These are phyloP conservation scores for Mycena maculata DNA, from an alignment of 768 basidiomycete species.

Conservation along the genomic window DNA sequence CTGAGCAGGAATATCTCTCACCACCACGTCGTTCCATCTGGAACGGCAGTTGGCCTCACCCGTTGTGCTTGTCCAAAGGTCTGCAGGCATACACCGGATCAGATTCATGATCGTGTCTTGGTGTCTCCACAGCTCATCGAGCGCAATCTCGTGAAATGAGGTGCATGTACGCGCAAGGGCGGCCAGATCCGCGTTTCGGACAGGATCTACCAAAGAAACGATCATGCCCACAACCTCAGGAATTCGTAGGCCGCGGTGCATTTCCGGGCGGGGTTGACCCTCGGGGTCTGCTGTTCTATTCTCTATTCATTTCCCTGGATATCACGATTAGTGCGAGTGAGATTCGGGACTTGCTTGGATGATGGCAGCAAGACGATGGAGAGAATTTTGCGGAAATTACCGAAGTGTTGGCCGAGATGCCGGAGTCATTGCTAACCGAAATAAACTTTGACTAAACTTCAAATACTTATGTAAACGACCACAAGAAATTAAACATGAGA, in stretches of 20 bases:
- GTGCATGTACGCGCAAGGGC: background rate
- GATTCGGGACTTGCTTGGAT: too few species aligned
- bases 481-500: too few species aligned
- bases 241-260: background rate
- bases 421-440: too few species aligned
- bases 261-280: background rate
- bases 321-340: too few species aligned
- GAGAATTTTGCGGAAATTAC: too few species aligned
- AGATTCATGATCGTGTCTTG: slow-evolving; percentile 2
- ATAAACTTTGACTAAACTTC: too few species aligned
- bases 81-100: background rate
- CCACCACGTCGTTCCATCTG: background rate
- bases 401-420: too few species aligned
- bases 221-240: background rate
- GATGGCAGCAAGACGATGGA: too few species aligned
- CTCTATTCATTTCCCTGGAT: too few species aligned
- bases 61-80: background rate
- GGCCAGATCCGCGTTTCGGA: background rate
- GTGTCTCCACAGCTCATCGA: background rate
- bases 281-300: too few species aligned
- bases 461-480: too few species aligned
- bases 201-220: background rate
- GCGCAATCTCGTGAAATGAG: background rate
- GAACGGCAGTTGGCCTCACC: background rate
- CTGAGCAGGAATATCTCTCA: background rate